Percentiles rank a stretch among this genome's conserved stretches.
Evolutionary conservation across 1,284 basidiomycete genomes (phyloP).

Genomic region (Microbotryum scabiosae): DNA sequence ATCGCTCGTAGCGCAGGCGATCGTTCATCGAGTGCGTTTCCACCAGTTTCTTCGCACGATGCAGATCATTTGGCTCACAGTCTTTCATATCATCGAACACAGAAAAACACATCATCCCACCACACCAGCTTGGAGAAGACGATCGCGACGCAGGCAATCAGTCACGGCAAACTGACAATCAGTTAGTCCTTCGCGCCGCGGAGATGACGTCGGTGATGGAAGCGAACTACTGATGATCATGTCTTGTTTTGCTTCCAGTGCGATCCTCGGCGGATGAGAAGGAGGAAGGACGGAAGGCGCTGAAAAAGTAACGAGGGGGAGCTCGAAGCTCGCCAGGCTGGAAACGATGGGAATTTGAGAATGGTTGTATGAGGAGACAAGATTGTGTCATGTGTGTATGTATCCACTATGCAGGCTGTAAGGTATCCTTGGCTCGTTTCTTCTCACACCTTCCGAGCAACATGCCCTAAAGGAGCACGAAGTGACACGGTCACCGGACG

Average conservation of each 20-base stretch:
- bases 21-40: slow-evolving; percentile 1
- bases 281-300: slow-evolving; percentile 3
- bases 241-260: neutral
- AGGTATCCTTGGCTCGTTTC: too few species aligned
- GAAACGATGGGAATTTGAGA: neutral
- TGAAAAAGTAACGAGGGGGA: neutral
- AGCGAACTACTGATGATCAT: too few species aligned
- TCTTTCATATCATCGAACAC: neutral
- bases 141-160: slow-evolving; percentile 22
- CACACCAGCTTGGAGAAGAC: slow-evolving; percentile 13
- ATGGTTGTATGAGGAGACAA: too few species aligned
- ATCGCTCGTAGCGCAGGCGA: slow-evolving; percentile 2
- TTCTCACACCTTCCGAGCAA: too few species aligned
- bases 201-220: too few species aligned
- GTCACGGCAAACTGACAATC: slow-evolving; percentile 29
- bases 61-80: neutral
- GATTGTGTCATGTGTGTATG: too few species aligned
- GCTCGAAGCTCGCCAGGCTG: neutral
- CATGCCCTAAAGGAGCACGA: too few species aligned
- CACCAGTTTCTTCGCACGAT: neutral
- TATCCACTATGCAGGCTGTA: too few species aligned
- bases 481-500: too few species aligned
- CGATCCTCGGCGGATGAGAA: slow-evolving; percentile 11
- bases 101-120: slow-evolving; percentile 26
- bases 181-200: neutral